Conservation (phyloP, 2,329 filamentous ascomycete genomes). For the Colletotrichum spaethianum region DNA sequence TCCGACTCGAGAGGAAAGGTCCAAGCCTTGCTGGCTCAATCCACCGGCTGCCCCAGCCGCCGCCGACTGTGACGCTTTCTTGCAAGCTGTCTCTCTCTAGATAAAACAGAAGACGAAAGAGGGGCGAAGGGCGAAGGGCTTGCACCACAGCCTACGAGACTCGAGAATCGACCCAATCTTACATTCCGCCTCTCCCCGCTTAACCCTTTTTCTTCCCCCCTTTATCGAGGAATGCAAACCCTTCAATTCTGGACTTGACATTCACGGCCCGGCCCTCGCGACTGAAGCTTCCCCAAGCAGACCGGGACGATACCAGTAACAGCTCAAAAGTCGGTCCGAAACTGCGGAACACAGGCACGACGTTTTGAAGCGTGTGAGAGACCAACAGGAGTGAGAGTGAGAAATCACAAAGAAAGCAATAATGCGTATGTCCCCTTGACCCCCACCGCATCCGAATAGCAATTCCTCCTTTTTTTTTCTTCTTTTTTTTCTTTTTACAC, state of each 20-base stretch:
- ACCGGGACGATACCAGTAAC: not conserved
- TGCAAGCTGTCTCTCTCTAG: not conserved
- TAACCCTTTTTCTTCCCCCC: not conserved
- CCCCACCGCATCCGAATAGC: not conserved
- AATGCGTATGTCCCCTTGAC: conserved; percentile 9
- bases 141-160: not conserved
- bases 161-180: not conserved
- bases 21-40: not conserved
- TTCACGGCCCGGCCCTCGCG: not conserved
- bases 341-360: not conserved
- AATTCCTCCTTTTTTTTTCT: too few species aligned
- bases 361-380: not conserved
- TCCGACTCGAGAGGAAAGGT: not conserved
- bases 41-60: not conserved
- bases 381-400: not conserved
- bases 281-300: not conserved
- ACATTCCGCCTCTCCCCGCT: not conserved
- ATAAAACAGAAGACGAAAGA: not conserved
- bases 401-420: not conserved
- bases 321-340: not conserved
- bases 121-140: not conserved
- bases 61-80: not conserved
- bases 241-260: not conserved
- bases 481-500: not conserved
- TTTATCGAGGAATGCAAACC: conserved; percentile 10